phyloP scores from a whole-genome alignment of 305 asterid species.

The Fraxinus albicans region DNA sequence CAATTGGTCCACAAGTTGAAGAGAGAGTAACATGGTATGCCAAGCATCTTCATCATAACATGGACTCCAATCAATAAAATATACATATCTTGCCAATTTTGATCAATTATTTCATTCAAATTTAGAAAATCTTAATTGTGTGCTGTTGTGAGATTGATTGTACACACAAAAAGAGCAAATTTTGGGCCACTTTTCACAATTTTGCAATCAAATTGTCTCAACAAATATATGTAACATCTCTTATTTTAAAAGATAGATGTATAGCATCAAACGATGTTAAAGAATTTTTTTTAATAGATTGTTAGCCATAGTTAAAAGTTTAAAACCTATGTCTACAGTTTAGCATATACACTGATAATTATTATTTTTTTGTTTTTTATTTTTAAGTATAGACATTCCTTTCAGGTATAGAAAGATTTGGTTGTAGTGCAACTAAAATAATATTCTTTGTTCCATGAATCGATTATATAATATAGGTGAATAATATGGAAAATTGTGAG shows the following conservation, averaged over 20 bases:
- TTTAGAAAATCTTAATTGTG: not conserved
- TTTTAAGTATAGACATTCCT: too few species aligned
- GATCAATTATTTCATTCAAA: not conserved
- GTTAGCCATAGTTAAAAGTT: not conserved
- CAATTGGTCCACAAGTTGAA: constrained; percentile 7
- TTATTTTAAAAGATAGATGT: not conserved
- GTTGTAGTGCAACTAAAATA: too few species aligned
- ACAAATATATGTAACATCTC: not conserved
- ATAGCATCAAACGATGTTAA: not conserved
- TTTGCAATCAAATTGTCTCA: too few species aligned
- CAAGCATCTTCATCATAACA: constrained; percentile 24
- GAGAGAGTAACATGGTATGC: not conserved
- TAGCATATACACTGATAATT: not conserved
- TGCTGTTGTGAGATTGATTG: not conserved
- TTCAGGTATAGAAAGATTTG: too few species aligned
- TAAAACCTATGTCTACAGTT: not conserved
- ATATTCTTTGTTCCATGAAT: too few species aligned
- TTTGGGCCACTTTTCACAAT: too few species aligned
- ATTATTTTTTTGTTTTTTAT: too few species aligned
- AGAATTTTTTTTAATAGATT: not conserved
- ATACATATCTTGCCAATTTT: not conserved
- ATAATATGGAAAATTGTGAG: not conserved
- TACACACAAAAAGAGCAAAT: not conserved
- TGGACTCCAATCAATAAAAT: not conserved
- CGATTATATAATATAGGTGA: not conserved